Conservation (phyloP, 139 green algal genomes). For the Closterium sp. region DNA sequence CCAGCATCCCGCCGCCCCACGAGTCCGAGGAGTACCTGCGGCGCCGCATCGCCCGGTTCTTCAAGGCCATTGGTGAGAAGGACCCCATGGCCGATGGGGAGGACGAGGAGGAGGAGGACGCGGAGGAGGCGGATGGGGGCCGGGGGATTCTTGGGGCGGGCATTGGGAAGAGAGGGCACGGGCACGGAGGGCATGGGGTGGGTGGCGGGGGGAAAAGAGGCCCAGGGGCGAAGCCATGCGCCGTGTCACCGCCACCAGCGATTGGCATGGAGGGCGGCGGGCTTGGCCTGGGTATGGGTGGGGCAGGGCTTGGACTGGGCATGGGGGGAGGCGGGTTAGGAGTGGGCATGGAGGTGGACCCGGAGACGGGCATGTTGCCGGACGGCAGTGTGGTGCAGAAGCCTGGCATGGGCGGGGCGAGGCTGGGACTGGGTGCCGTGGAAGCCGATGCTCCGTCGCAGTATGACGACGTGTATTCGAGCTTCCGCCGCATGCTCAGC, state of each 20-base stretch:
- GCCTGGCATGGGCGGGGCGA: constrained; percentile 1
- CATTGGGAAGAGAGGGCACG: not conserved
- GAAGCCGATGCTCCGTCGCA: constrained; percentile 25
- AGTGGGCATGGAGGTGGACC: constrained; percentile 32
- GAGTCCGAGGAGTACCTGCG: constrained; percentile 38
- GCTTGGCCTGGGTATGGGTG: not conserved
- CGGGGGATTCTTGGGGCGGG: not conserved
- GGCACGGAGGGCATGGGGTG: not conserved
- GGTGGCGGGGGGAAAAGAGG: not conserved
- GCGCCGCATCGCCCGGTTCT: constrained; percentile 21
- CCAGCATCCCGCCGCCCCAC: constrained; percentile 29
- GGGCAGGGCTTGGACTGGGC: not conserved
- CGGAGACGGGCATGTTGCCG: constrained; percentile 38
- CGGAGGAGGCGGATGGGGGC: not conserved
- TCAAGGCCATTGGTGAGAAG: constrained; percentile 33
- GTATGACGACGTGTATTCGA: constrained; percentile 45
- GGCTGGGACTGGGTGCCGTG: constrained; percentile 36
- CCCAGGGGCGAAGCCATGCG: not conserved
- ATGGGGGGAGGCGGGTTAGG: not conserved
- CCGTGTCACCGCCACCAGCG: not conserved
- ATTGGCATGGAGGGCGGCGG: not conserved
- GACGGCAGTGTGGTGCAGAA: constrained; percentile 34
- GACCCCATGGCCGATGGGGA: constrained; percentile 20
- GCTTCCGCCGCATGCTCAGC: constrained; percentile 30
- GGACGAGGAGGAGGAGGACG: not conserved